Conservation (phyloP, 192 early-diverging fungal species). For the Gonapodya prolifera region DNA sequence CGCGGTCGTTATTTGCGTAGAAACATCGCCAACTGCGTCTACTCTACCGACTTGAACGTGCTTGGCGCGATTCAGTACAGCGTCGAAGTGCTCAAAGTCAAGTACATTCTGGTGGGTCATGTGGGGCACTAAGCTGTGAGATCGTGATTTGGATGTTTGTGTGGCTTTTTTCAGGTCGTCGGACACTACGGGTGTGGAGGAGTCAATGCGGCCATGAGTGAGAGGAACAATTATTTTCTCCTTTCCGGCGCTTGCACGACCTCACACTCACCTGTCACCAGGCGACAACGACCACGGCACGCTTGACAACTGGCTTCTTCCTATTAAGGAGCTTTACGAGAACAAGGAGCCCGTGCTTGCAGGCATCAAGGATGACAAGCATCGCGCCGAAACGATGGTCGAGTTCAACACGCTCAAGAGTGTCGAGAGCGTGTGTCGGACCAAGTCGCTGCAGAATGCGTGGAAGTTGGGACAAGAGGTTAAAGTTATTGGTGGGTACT, state of each 20-base stretch:
- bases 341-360: conserved; percentile 35
- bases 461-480: conserved; percentile 63
- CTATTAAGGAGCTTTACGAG: conserved; percentile 71
- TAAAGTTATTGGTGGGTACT: conserved; percentile 13
- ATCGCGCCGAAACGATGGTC: conserved; percentile 5
- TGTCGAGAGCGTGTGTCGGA: conserved; percentile 55
- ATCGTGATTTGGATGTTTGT: background rate
- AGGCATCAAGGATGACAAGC: conserved; percentile 13
- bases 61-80: conserved; percentile 86
- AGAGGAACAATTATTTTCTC: background rate
- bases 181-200: conserved; percentile 33
- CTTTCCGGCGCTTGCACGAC: background rate
- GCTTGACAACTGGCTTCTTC: conserved; percentile 85
- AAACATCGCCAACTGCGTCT: conserved; percentile 91
- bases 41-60: conserved; percentile 63
- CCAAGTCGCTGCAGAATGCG: conserved; percentile 67
- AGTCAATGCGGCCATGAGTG: conserved; percentile 19
- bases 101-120: conserved; percentile 67
- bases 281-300: conserved; percentile 48
- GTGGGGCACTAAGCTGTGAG: background rate
- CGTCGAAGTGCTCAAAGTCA: conserved; percentile 78
- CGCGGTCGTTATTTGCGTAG: background rate
- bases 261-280: background rate
- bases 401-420: conserved; percentile 59
- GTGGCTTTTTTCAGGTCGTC: background rate